Base-by-base conservation (phyloP, 2,329 filamentous ascomycete genomes). In the Cyphellophora europaea region DNA sequence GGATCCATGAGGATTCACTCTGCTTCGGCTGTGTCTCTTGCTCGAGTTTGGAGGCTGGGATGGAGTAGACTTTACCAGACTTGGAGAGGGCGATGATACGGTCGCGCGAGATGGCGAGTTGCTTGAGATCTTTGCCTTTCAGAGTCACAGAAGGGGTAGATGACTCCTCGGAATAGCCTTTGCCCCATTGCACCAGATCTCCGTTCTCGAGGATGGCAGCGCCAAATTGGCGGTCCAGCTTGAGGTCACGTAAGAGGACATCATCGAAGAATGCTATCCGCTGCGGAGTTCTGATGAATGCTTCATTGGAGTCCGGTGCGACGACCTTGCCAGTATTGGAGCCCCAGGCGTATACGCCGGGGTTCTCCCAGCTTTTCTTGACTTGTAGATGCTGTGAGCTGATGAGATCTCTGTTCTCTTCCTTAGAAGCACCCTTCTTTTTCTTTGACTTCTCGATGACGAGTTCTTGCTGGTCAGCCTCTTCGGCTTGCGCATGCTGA, bases 301-400 rank as follows among this genome's bases (percentile, higher is more conserved):
- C 64, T 36, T 94, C 87, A 33, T 80, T 71, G 6, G 82, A 89
- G 43, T 82, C 78, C 1, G 88, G 87, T 27, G 88, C 87, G 23
- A 83, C 84, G n/a, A 94, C 88, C 48, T 73, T 74, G 41, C 87
- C 85, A 11, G 67, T 66, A 51, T 98, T 98, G 12, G 82, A 86
- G 1, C 91, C 91, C 89, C 91, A 98, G 4, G 82, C 77, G 59
- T 93, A 96, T 0, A 96, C 82, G 2, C 88, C 91, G 0, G 91
- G 89, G 41, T 83, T 79, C 58, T 77, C 75, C 67, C 76, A 72
- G 58, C 84, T 93, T 53, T 75, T 77, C 62, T 83, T 86, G 39
- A 94, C 82, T 62, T 95, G 89, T 5, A 85, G 63, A 60, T 93
- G 86, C 55, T 93, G 85, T 8, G 82, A 84, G 53, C 82, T 89